These are phyloP conservation scores for Ophiostoma perfectum DNA, from an alignment of 2,329 filamentous ascomycete species.

Conservation along the genomic window DNA sequence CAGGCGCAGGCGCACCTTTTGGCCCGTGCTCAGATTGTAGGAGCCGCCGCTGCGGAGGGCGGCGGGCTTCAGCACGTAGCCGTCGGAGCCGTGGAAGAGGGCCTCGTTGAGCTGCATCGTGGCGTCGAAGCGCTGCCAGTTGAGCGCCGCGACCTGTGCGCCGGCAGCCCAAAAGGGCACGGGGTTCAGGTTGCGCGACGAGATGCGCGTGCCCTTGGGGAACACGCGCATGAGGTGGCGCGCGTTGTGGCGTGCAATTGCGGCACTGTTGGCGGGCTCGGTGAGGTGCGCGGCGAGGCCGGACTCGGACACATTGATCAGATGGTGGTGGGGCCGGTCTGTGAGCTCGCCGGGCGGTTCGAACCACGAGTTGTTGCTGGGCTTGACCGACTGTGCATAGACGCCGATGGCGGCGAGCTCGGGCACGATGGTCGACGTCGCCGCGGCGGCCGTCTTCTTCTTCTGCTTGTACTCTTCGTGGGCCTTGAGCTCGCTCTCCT, in stretches of 20 bases:
- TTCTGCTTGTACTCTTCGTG: conserved; percentile 1
- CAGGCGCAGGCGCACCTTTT: neutral
- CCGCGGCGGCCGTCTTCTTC: neutral
- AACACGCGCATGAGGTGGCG: conserved; percentile 12
- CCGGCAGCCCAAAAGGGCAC: conserved; percentile 9
- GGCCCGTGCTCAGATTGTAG: neutral
- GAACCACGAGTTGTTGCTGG: conserved; percentile 11
- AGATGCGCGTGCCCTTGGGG: conserved; percentile 11
- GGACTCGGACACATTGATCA: conserved; percentile 9
- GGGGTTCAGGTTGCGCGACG: conserved; percentile 7
- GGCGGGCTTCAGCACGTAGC: neutral
- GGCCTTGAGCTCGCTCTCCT: neutral
- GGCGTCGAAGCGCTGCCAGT: conserved; percentile 11
- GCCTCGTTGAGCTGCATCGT: conserved; percentile 9
- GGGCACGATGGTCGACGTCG: neutral
- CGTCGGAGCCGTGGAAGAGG: neutral
- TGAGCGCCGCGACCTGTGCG: conserved; percentile 9
- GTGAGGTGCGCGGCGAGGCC: neutral
- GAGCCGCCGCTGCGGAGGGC: neutral
- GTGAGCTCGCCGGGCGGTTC: conserved; percentile 8
- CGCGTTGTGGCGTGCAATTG: conserved; percentile 9
- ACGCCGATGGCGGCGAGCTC: conserved; percentile 2
- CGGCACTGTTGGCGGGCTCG: neutral
- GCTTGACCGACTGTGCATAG: conserved; percentile 9
- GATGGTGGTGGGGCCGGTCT: neutral